phyloP scores from a whole-genome alignment of 176 grass and related monocot species.

The Lolium perenne region DNA sequence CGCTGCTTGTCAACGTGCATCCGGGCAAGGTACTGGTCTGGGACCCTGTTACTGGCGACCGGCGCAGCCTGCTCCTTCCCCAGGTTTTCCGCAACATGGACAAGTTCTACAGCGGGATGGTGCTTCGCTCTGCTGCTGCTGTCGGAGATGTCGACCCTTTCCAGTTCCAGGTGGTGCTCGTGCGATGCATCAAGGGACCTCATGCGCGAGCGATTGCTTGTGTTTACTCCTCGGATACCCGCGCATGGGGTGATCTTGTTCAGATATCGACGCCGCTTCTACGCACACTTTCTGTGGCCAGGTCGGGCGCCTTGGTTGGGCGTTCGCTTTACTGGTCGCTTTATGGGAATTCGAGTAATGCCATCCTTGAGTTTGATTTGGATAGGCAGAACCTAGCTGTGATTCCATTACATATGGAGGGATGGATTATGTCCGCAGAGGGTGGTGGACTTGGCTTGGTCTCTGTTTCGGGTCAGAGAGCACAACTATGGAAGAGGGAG shows the following conservation, averaged over 20 bases:
- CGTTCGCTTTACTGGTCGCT: background rate
- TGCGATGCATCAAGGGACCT: background rate
- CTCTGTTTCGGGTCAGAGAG: background rate
- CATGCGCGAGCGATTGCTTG: background rate
- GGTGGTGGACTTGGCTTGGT: background rate
- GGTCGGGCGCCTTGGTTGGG: too few species aligned
- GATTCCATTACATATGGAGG: background rate
- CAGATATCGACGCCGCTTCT: background rate
- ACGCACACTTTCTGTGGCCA: background rate
- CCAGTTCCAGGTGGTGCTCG: background rate
- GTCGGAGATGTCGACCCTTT: background rate
- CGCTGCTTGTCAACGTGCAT: background rate
- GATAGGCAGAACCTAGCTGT: background rate
- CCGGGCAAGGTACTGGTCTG: background rate
- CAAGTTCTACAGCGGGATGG: too few species aligned
- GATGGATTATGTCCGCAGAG: background rate
- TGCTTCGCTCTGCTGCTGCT: background rate
- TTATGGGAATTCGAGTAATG: background rate
- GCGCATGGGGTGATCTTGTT: background rate
- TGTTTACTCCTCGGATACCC: background rate
- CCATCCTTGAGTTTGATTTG: background rate
- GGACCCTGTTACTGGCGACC: slow-evolving; percentile 12
- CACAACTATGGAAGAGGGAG: background rate
- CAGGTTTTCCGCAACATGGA: too few species aligned
- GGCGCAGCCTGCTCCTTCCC: background rate